Evolutionary conservation across 176 grass and related monocot genomes (phyloP).

Genomic region (Canna indica): DNA sequence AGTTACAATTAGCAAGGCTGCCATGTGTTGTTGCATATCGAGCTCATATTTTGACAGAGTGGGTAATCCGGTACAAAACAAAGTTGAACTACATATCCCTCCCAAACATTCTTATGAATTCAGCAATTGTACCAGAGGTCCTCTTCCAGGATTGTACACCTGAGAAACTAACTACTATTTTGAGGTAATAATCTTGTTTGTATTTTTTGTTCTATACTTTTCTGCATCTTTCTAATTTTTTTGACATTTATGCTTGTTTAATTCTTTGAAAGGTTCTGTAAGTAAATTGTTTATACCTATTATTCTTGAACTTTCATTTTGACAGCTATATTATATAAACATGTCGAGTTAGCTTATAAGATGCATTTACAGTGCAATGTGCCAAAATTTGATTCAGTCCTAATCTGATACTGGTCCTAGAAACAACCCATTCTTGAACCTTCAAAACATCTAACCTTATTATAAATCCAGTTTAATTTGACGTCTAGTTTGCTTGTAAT

Average conservation of each 20-base stretch:
- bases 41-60: constrained; percentile 87
- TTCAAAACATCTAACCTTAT: too few relatives aligned
- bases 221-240: neutral
- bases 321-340: neutral
- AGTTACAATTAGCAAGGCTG: constrained; percentile 62
- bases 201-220: neutral
- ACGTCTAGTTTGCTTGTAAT: too few relatives aligned
- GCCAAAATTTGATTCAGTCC: too few relatives aligned
- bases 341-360: neutral
- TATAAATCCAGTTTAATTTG: too few relatives aligned
- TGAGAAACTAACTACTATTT: constrained; percentile 41
- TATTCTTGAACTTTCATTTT: neutral
- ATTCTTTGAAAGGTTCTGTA: neutral
- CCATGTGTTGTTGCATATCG: constrained; percentile 77
- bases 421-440: constrained; percentile 36
- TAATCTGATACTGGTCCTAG: constrained; percentile 15
- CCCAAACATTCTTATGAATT: constrained; percentile 87
- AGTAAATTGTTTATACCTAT: neutral
- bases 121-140: constrained; percentile 64
- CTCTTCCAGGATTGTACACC: constrained; percentile 61
- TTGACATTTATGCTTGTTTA: neutral
- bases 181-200: constrained; percentile 46
- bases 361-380: too few relatives aligned
- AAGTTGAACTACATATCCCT: constrained; percentile 84
- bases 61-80: constrained; percentile 57